Conservation (phyloP, 768 basidiomycete species). For the Hericium rajendrae region DNA sequence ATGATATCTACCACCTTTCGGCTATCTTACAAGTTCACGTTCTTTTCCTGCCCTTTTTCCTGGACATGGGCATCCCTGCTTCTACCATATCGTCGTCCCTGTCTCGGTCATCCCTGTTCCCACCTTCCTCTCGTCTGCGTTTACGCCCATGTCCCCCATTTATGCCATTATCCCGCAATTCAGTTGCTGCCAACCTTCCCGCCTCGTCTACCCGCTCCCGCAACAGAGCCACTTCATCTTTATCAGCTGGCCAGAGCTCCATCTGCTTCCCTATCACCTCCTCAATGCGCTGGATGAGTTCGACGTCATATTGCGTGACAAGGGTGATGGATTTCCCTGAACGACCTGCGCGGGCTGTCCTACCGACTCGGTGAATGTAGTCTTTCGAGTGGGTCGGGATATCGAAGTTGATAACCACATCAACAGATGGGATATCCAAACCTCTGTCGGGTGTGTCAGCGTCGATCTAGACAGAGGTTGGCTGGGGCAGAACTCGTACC, state of each 20-base stretch:
- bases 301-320: conserved; percentile 97
- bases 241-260: conserved; percentile 77
- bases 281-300: conserved; percentile 92
- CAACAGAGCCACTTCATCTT: conserved; percentile 80
- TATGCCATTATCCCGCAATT: conserved; percentile 67
- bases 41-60: conserved; percentile 38
- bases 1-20: conserved; percentile 17
- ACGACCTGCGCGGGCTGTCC: conserved; percentile 96
- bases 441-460: conserved; percentile 40
- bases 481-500: conserved; percentile 34
- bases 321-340: conserved; percentile 96
- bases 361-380: conserved; percentile 96
- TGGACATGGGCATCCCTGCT: conserved; percentile 71
- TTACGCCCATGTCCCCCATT: conserved; percentile 39
- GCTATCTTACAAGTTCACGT: no score
- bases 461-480: not conserved
- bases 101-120: conserved; percentile 19
- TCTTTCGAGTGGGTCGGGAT: conserved; percentile 98
- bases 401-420: conserved; percentile 96
- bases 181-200: conserved; percentile 59
- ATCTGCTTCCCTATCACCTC: conserved; percentile 87
- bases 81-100: conserved; percentile 84
- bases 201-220: conserved; percentile 89
- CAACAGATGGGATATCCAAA: conserved; percentile 91
- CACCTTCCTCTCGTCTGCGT: conserved; percentile 36